Base-by-base conservation (phyloP, 2,329 filamentous ascomycete species). In the Periglandula ipomoeae region DNA sequence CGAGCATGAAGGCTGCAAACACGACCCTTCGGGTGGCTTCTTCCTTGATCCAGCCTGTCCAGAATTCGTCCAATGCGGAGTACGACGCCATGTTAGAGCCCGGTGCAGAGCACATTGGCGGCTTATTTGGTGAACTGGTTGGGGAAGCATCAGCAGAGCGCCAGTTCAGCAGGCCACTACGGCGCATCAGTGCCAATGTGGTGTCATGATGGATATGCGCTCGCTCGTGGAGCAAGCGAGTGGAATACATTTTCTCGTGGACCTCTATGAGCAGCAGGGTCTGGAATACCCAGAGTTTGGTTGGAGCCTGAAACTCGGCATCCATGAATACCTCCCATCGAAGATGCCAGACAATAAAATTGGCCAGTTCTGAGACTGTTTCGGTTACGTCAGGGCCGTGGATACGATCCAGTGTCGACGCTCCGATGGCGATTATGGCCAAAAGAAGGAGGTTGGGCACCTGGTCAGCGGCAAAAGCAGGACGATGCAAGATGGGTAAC, bases 191-290 rank as follows among this genome's bases (percentile, higher is more conserved):
- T 0, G 90, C 95, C 54, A 98, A 82, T 0, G 90, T 96, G 0
- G 91, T 96, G 13, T 91, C 91, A 62, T 98, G 93, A 60, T 97
- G 91, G 41, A 97, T 95, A 58, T 97, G 91, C 1, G 91, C 91
- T 55, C 93, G 79, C 67, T 98, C 93, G 65, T 98, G 93, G 27
- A 97, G 72, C 50, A 88, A 84, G 54, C 90, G 79, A 0, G 91
- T 95, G 35, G 89, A 93, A 65, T 91, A 97, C 86, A 95, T 93
- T 73, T 98, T 98, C 70, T 98, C 93, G 59, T 95, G 97, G 0
- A 95, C 71, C 64, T 98, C 93, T 11, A 97, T 75, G 5, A 97
- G 75, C 4, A 97, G 73, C 46, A 97, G 70, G 1, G 91, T 84
- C 64, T 97, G 93, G 69, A 97, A 97, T 0, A 95, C 81, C 91